phyloP scores from a whole-genome alignment of 1,139 yeast genomes.

The Scheffersomyces quercinus region DNA sequence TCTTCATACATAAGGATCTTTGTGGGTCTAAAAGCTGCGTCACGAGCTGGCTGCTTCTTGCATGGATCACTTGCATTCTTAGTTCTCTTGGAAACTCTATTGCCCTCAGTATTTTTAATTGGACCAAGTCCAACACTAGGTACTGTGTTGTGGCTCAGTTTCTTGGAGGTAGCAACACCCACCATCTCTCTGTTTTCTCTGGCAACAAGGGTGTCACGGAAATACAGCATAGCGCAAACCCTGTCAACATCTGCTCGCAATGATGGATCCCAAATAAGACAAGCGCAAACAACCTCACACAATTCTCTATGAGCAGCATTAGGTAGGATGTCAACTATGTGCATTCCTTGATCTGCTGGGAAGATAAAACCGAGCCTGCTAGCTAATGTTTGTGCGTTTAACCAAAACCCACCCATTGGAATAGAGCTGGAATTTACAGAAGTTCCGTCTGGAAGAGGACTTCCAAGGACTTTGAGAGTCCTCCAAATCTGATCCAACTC shows the following conservation, averaged over 20 bases:
- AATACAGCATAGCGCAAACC: slow-evolving; percentile 53
- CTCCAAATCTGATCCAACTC: slow-evolving; percentile 77
- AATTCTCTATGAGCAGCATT: slow-evolving; percentile 28
- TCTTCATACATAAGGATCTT: slow-evolving; percentile 16
- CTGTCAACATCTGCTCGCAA: slow-evolving; percentile 49
- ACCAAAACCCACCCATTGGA: slow-evolving; percentile 72
- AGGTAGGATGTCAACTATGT: slow-evolving; percentile 28
- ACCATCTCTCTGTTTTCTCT: slow-evolving; percentile 8
- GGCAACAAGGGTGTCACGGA: slow-evolving; percentile 35
- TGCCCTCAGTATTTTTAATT: neutral
- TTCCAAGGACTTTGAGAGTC: slow-evolving; percentile 68
- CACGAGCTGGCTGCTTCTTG: neutral
- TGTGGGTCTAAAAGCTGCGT: neutral
- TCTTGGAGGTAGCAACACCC: slow-evolving; percentile 8
- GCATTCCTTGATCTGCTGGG: slow-evolving; percentile 42
- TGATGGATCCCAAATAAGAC: slow-evolving; percentile 68
- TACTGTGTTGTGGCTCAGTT: slow-evolving; percentile 3
- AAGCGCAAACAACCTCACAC: slow-evolving; percentile 52
- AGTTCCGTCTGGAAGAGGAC: slow-evolving; percentile 45
- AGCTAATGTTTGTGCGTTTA: slow-evolving; percentile 54
- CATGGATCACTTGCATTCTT: neutral
- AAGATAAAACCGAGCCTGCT: slow-evolving; percentile 51
- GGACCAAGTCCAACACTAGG: neutral
- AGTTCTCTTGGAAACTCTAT: neutral
- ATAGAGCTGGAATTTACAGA: slow-evolving; percentile 15